Evolutionary conservation across 768 basidiomycete species (phyloP), one percentile per base, ranked within the genome.

Genomic region (Boletellus ananas): DNA sequence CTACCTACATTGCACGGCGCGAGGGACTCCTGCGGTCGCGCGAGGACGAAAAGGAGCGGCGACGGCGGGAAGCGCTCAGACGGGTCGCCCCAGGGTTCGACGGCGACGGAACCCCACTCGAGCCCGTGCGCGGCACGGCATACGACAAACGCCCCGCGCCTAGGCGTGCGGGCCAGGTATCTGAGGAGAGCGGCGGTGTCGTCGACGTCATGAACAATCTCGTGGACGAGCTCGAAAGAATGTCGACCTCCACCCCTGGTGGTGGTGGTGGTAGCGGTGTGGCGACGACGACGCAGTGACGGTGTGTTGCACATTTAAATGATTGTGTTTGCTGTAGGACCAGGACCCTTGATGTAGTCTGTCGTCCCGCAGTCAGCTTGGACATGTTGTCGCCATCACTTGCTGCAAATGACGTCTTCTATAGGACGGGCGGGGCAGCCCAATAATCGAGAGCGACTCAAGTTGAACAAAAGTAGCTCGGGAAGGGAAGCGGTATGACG

Each of bases 21-120:
- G 83, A 90, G 43, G 80, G 83, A 1, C 83, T 87, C 57, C 74
- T 96, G 17, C 76, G 72, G 16, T 70, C 82, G 3, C 79, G 90
- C 21, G 82, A 86, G 37, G 85, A 88, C n/a, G 90, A 90, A 54
- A 90, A 87, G 56, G 84, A 87, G 58, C 73, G 72, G 18, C 70
- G 77, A 27, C 72, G 73, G 49, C 72, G 74, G 4, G 89, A 89
- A 21, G 86, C 85, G 7, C 71, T 94, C 51, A 75, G 82, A 13
- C 74, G 77, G 47, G 84, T 95, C 39, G 92, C 92, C 0, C 92
- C 93, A 0, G 92, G 93, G 1, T 93, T 90, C 58, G 84, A 88
- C 46, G 87, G 87, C 0, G 67, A 75, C 36, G 79, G 74, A 1
- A 71, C 77, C 34, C 73, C 83, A 21, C 74, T 90, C 27, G 61